A percentile compares a stretch with the other conserved stretches of the same genome.
These are phyloP conservation scores for Agrocybe pediades DNA, from an alignment of 768 basidiomycete genomes.

Conservation along the genomic window DNA sequence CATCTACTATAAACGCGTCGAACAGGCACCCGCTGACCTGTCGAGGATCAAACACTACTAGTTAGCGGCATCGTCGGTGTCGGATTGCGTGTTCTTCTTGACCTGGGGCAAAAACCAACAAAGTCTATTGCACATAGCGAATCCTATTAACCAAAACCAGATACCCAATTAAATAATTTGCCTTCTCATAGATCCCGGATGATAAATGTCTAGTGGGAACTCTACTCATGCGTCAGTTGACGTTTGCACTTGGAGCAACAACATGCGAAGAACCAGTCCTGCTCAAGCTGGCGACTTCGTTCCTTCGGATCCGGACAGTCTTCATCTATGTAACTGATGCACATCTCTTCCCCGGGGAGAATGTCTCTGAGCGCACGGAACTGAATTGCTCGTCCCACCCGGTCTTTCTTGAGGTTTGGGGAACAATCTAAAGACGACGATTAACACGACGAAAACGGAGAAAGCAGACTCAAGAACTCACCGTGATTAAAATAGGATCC, in stretches of 20 bases:
- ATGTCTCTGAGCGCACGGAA: conserved; percentile 49
- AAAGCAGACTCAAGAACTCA: conserved; percentile 30
- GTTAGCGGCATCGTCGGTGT: too few species aligned
- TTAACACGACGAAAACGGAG: neutral
- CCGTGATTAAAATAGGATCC: conserved; percentile 74
- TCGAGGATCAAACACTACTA: too few species aligned
- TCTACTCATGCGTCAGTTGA: conserved; percentile 26
- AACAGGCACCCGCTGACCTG: too few species aligned
- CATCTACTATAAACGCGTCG: too few species aligned
- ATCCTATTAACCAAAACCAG: too few species aligned
- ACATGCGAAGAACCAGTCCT: conserved; percentile 62
- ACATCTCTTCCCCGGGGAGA: conserved; percentile 54
- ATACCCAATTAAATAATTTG: too few species aligned
- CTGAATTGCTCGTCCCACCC: conserved; percentile 38
- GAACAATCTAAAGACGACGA: conserved; percentile 41
- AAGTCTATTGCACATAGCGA: too few species aligned
- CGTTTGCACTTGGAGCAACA: conserved; percentile 44
- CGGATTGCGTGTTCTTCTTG: too few species aligned
- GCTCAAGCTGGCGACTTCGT: conserved; percentile 41
- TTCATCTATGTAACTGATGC: conserved; percentile 52
- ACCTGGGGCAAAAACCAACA: too few species aligned
- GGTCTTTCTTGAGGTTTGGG: conserved; percentile 51
- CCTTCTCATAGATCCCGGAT: neutral
- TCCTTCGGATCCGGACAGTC: conserved; percentile 24
- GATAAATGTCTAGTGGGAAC: neutral